Evolutionary conservation across 2,329 filamentous ascomycete genomes (phyloP), one percentile per base, ranked within the genome.

Genomic region (Hypoxylon sp.): DNA sequence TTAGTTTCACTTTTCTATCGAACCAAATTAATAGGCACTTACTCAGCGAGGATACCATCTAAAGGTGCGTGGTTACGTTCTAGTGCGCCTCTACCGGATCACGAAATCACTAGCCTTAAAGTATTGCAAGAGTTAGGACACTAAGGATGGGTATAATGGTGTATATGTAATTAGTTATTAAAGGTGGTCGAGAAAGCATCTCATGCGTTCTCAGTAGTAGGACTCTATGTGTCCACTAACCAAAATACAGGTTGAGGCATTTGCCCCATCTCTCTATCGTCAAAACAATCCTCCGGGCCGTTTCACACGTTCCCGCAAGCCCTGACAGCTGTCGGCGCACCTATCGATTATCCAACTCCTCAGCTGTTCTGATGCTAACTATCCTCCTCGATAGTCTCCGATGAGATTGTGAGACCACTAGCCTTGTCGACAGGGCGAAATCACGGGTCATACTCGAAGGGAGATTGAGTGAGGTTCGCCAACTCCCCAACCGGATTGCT

Each of bases 31-130:
- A 55, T n/a, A 4, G n/a, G 10, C 5, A 22, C 11, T 27, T 42
- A 40, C 51, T 42, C n/a, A 55, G 27, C 51, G 33, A 27, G 51
- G 33, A 27, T 20, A 42, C 51, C 33, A 55, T 20, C 33, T 8
- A 40, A 40, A 55, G 51, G 33, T 55, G 33, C 33, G 27, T 33
- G 33, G 33, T 17, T 37, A 27, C 25, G 25, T 27, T 27, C 25
- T 27, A 27, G 25, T 27, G 25, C 25, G 25, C 25, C 25, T 27
- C 25, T 27, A 27, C 25, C 3, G 25, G 25, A 27, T 27, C 25
- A 27, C 25, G 25, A 27, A 2, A 27, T 27, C 25, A 2, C 25
- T 27, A 27, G 25, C 25, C 5, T 27, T 27, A 2, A 20, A 20
- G 20, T 20, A 20, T 20, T 20, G 20, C 20, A 20, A 20, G 1